phyloP scores from a whole-genome alignment of 352 stramenopile species.

The Globisporangium cystogenes region DNA sequence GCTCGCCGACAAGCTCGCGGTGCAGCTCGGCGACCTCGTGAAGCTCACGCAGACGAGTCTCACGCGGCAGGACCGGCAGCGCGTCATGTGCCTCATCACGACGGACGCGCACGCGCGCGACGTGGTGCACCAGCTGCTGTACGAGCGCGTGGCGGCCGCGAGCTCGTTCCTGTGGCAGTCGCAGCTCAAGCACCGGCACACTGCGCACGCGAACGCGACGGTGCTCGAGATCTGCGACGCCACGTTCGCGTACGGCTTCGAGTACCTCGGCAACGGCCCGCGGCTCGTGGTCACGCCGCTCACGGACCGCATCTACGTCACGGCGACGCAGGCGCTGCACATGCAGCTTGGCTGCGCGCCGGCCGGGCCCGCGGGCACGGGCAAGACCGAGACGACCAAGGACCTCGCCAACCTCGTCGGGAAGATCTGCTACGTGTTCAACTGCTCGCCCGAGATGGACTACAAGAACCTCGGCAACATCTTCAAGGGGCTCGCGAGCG shows the following conservation, averaged over 20 bases:
- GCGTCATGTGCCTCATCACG: slow-evolving; percentile 94
- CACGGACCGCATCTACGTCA: slow-evolving; percentile 95
- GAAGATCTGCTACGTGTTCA: slow-evolving; percentile 94
- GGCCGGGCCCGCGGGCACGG: slow-evolving; percentile 83
- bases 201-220: slow-evolving; percentile 39
- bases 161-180: slow-evolving; percentile 92
- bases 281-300: slow-evolving; percentile 93
- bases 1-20: slow-evolving; percentile 75
- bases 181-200: slow-evolving; percentile 85
- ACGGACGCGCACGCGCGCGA: slow-evolving; percentile 92
- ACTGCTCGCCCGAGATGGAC: slow-evolving; percentile 95
- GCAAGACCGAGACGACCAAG: slow-evolving; percentile 96
- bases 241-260: slow-evolving; percentile 92
- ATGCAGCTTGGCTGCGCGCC: slow-evolving; percentile 95
- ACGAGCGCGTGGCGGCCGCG: slow-evolving; percentile 67
- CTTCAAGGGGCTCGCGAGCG: slow-evolving; percentile 92
- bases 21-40: slow-evolving; percentile 92
- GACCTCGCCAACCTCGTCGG: slow-evolving; percentile 91
- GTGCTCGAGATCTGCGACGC: slow-evolving; percentile 90
- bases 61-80: slow-evolving; percentile 82
- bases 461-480: slow-evolving; percentile 95
- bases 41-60: slow-evolving; percentile 84
- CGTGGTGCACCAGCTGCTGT: slow-evolving; percentile 89
- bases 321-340: slow-evolving; percentile 91
- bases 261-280: slow-evolving; percentile 93